Percentiles rank a stretch among this genome's conserved stretches.
Evolutionary conservation across 2,329 filamentous ascomycete species (phyloP).

Genomic region (Colletotrichum brevisporum): DNA sequence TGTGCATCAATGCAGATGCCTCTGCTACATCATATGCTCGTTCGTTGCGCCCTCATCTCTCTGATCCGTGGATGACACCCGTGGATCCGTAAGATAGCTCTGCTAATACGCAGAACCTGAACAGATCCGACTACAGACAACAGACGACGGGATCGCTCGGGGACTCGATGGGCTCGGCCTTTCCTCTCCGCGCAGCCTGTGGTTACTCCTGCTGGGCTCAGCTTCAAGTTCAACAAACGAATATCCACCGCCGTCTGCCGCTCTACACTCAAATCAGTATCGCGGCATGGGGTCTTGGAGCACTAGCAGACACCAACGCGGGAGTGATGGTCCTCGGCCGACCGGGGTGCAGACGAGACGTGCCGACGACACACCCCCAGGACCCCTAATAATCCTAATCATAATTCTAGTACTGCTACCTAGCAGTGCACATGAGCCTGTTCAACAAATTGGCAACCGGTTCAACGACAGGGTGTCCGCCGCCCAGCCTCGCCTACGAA

Average conservation of each 20-base stretch:
- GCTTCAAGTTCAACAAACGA: constrained; percentile 8
- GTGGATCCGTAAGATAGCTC: no score
- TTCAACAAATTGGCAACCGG: constrained; percentile 26
- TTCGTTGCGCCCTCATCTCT: no score
- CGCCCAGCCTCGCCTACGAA: constrained; percentile 26
- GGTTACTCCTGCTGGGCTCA: constrained; percentile 18
- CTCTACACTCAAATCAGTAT: constrained; percentile 37
- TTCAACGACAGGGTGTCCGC: constrained; percentile 19
- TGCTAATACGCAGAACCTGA: no score
- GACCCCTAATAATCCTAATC: constrained; percentile 38
- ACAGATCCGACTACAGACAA: background rate
- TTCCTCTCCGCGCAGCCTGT: constrained; percentile 1
- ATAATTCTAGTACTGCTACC: background rate
- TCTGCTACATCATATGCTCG: no score
- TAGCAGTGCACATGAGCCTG: background rate
- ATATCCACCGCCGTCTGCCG: constrained; percentile 27
- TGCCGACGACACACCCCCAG: constrained; percentile 33
- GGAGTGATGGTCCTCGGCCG: constrained; percentile 38
- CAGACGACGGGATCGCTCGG: background rate
- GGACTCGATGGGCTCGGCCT: constrained; percentile 1
- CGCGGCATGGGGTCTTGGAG: constrained; percentile 35
- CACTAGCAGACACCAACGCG: constrained; percentile 36
- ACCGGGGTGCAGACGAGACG: constrained; percentile 36
- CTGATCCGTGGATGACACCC: no score
- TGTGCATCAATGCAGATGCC: background rate